Base-by-base conservation (phyloP, 352 stramenopile genomes). In the Phytophthora sojae region DNA sequence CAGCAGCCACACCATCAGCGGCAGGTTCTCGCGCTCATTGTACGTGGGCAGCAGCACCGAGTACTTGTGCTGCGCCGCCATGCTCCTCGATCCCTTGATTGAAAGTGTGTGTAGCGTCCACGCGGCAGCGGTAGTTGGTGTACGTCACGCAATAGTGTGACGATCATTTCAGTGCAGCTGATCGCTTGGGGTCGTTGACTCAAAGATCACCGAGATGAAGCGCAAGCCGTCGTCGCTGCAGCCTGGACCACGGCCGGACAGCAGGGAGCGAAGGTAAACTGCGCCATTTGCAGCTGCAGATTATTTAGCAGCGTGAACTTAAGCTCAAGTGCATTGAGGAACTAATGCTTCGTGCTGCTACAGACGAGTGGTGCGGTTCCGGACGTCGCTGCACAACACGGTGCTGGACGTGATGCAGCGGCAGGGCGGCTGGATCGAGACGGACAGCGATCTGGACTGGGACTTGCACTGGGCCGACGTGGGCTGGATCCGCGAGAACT, bases 1-100 rank as follows among this genome's bases (percentile, higher is more conserved):
- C 21, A 99, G 69, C 54, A 99, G 85, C 83, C 96, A 99, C n/a
- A 99, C 89, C 52, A 99, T 99, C 14, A 99, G 83, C 29, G 98
- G 97, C 21, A 99, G 83, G 82, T 99, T 99, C 68, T 99, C 97
- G 35, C 94, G 86, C 82, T 99, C 98, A 76, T 99, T 99, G 83
- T 99, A 99, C 32, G 97, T 99, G 59, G 97, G 97, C 64, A 99
- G 81, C 70, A 99, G 96, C 35, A 99, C 89, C 37, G 96, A 98
- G 71, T 99, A 99, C 80, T 94, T 95, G 72, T 61, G 66, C 60
- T 65, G 23, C 19, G 56, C 37, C 23, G 66, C 47, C 66, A 79
- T 75, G 50, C 64, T 71, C 6, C 12, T 42, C 29, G 29, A 42
- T 42, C 11, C 11, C 30, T 49, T 29, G 44, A 60, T 47, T 42